Conservation (phyloP, 2,329 filamentous ascomycete species). For the Fusarium mexicanum region DNA sequence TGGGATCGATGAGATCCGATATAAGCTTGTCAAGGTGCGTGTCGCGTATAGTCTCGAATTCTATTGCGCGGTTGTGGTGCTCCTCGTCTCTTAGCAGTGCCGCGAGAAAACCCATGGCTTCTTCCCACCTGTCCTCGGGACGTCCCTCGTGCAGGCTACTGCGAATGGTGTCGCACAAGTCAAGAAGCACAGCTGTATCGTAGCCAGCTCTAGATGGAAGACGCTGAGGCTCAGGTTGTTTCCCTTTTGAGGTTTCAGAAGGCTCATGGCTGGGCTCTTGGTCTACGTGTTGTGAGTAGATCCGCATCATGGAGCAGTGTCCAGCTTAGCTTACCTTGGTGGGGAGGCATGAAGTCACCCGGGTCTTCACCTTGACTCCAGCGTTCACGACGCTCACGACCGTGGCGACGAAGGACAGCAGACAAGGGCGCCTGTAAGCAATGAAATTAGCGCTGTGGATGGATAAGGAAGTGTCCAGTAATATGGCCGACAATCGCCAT, state of each 20-base stretch:
- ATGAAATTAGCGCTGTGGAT: constrained; percentile 13
- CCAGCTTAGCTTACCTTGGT: constrained; percentile 27
- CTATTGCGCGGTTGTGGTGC: constrained; percentile 46
- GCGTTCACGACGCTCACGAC: neutral
- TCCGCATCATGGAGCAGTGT: neutral
- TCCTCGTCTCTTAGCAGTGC: constrained; percentile 52
- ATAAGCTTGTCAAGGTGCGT: constrained; percentile 57
- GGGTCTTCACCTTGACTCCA: constrained; percentile 25
- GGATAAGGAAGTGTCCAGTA: neutral
- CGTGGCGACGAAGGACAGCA: constrained; percentile 15
- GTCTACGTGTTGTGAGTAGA: constrained; percentile 31
- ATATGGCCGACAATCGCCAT: neutral
- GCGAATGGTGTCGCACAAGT: constrained; percentile 56
- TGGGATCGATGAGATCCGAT: constrained; percentile 51
- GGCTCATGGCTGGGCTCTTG: constrained; percentile 23
- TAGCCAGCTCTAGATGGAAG: constrained; percentile 6
- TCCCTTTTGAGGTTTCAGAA: neutral
- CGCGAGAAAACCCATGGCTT: constrained; percentile 53
- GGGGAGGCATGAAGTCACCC: constrained; percentile 26
- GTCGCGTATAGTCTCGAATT: constrained; percentile 52
- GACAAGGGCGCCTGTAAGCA: constrained; percentile 26
- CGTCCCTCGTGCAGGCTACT: constrained; percentile 47
- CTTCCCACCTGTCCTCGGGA: constrained; percentile 48
- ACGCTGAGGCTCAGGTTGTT: neutral
- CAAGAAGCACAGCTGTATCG: constrained; percentile 41